Conservation (phyloP, 176 grass and related monocot genomes). For the Oryza meridionalis region DNA sequence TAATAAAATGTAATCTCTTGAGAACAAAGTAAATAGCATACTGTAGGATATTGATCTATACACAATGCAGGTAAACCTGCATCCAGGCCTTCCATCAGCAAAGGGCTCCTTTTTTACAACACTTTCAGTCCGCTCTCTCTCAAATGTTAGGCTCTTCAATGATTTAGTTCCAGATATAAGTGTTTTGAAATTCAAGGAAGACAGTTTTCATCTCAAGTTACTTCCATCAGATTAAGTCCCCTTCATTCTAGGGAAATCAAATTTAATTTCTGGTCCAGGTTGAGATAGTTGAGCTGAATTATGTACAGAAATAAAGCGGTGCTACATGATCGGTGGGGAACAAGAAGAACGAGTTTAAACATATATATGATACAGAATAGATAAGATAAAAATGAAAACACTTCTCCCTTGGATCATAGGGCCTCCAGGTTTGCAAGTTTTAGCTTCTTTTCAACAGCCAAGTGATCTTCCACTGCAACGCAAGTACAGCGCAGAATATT, state of each 20-base stretch:
- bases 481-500: slow-evolving; percentile 62
- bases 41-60: slow-evolving; percentile 9
- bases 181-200: slow-evolving; percentile 9
- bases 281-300: slow-evolving; percentile 33
- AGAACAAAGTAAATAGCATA: slow-evolving; percentile 30
- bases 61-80: slow-evolving; percentile 10
- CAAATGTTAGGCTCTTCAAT: slow-evolving; percentile 8
- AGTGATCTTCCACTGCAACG: slow-evolving; percentile 66
- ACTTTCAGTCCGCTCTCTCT: not conserved
- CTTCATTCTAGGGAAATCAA: slow-evolving; percentile 20
- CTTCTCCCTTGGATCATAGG: slow-evolving; percentile 40
- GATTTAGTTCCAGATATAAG: not conserved
- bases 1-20: slow-evolving; percentile 3
- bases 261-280: not conserved
- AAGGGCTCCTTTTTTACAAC: not conserved
- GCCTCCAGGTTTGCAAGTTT: slow-evolving; percentile 73
- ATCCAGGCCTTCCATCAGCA: not conserved
- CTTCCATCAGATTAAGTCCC: slow-evolving; percentile 9
- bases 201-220: slow-evolving; percentile 2
- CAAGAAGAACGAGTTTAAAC: slow-evolving; percentile 23
- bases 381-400: slow-evolving; percentile 36
- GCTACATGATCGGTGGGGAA: slow-evolving; percentile 10
- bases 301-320: slow-evolving; percentile 30
- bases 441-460: slow-evolving; percentile 73
- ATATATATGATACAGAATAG: slow-evolving; percentile 24